Evolutionary conservation across 176 grass and related monocot species (phyloP), one percentile per base, ranked within the genome.

Genomic region (Musa troglodytarum): DNA sequence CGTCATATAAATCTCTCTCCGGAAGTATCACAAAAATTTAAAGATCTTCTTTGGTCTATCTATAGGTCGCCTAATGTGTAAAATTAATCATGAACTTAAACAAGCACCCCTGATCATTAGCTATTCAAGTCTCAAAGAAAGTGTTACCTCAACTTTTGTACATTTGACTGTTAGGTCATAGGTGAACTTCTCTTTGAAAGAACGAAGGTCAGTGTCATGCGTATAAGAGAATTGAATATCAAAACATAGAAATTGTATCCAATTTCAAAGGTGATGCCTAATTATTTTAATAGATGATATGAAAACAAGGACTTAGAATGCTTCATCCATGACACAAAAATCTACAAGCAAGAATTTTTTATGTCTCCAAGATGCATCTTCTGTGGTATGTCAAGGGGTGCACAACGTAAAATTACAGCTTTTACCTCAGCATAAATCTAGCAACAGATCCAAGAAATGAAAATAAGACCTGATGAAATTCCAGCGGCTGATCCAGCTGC

Each of bases 401-500:
- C 19, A 43, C 34, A 43, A 43, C 6, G 34, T 43, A 43, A 9
- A 72, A 43, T 49, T 34, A 34, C 8, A 61, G 26, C 26, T 29
- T 65, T 58, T 19, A 68, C 62, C 62, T 54, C 34, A 43, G 23
- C 25, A 68, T 23, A 16, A 74, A 59, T 68, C 15, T 25, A 62
- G 26, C 25, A 57, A 59, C 10, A 63, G 11, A 4, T 13, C 16
- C 52, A 50, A 59, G 17, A 49, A 55, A 54, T 7, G 21, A n/a
- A 76, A 62, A 84, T 80, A 22, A 76, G 61, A 93, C 90, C 87
- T 76, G 90, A 93, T 71, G 94, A 86, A 71, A 97, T 91, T 73
- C 90, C 94, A 83, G 94, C 94, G 57, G 90, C 94, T 69, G 90
- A 97, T 78, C 94, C 90, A 82, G 94, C 90, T 61, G 94, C 94